A percentile compares a stretch with the other conserved stretches of the same genome.
Conservation (phyloP, 1,139 yeast genomes). For the Lodderomyces oxycetoniae region DNA sequence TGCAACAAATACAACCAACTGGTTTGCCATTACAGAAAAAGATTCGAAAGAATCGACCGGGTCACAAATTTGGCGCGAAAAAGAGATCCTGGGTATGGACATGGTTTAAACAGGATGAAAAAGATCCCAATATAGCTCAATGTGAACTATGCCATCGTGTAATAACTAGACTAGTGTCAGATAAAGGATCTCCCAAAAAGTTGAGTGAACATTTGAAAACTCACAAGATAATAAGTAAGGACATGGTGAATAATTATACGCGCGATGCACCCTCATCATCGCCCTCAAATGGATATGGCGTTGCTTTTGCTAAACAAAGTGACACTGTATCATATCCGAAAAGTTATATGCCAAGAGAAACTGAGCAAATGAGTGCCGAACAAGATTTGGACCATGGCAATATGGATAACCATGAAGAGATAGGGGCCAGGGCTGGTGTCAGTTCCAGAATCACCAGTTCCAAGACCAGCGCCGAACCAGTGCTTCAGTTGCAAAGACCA, state of each 20-base stretch:
- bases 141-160: slow-evolving; percentile 52
- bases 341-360: not conserved
- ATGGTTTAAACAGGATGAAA: slow-evolving; percentile 52
- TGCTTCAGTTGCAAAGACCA: not conserved
- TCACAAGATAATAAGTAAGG: slow-evolving; percentile 42
- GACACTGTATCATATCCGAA: slow-evolving; percentile 19
- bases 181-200: slow-evolving; percentile 59
- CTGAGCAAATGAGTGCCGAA: not conserved
- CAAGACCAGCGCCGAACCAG: not conserved
- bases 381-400: not conserved
- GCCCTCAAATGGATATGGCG: slow-evolving; percentile 32
- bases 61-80: slow-evolving; percentile 53
- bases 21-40: slow-evolving; percentile 12
- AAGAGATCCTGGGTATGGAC: slow-evolving; percentile 61
- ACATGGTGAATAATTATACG: slow-evolving; percentile 14
- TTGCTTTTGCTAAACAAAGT: slow-evolving; percentile 28
- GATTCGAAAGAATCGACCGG: slow-evolving; percentile 41
- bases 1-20: slow-evolving; percentile 9
- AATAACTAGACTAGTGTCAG: slow-evolving; percentile 45
- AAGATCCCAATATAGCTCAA: slow-evolving; percentile 47
- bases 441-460: not conserved
- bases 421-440: not conserved
- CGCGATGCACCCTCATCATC: slow-evolving; percentile 27
- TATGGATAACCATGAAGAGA: not conserved
- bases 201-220: slow-evolving; percentile 53